These are phyloP conservation scores for Backusella luteola DNA, from an alignment of 192 early-diverging fungal species.

Conservation along the genomic window DNA sequence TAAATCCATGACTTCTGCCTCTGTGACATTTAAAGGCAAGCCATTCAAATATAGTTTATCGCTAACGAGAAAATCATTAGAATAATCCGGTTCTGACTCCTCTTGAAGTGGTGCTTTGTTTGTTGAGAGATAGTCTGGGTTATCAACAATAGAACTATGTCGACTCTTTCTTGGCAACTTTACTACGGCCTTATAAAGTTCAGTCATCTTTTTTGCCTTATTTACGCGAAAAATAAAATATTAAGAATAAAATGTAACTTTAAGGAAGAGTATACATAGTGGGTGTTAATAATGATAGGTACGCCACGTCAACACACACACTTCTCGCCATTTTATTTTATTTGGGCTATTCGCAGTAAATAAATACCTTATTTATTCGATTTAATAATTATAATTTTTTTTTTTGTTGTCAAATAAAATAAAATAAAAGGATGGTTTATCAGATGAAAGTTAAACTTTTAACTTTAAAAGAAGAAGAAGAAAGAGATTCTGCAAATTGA, in stretches of 20 bases:
- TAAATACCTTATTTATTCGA: neutral
- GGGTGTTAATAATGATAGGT: neutral
- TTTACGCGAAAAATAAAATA: neutral
- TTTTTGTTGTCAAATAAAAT: neutral
- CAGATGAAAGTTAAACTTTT: neutral
- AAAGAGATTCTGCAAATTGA: conserved; percentile 9
- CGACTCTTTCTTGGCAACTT: conserved; percentile 20
- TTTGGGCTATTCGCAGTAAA: neutral
- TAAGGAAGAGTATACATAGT: neutral
- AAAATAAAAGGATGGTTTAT: neutral
- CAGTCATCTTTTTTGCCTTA: conserved; percentile 6
- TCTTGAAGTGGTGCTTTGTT: neutral
- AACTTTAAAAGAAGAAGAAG: conserved; percentile 9
- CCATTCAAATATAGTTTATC: conserved; percentile 25
- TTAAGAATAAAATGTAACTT: neutral
- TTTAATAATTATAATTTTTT: neutral
- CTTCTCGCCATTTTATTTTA: neutral
- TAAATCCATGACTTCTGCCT: conserved; percentile 30
- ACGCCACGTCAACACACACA: neutral
- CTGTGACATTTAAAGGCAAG: conserved; percentile 16
- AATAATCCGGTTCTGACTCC: neutral
- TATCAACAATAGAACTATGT: neutral
- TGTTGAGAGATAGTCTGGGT: neutral
- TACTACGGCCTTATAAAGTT: conserved; percentile 15
- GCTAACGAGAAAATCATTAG: conserved; percentile 11